Evolutionary conservation across 495 filamentous ascomycete species (phyloP), one percentile per base, ranked within the genome.

Genomic region (Lasiosphaeria ovina): DNA sequence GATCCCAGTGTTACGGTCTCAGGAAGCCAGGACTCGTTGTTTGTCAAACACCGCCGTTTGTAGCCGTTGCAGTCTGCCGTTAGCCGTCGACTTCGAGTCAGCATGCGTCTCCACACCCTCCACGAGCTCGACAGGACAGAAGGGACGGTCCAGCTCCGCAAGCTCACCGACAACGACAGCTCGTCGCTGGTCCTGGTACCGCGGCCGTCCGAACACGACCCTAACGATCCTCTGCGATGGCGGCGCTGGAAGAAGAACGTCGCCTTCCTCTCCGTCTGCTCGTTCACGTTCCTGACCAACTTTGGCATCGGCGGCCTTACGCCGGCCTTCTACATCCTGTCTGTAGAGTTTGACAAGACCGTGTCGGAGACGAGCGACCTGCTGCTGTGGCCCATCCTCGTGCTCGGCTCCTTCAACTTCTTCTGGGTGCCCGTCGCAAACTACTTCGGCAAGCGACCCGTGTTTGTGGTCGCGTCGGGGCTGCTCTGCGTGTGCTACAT

Each of bases 371-470:
- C 67, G 14, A 64, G 63, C 55, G 65, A 60, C 11, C 60, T 73
- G 17, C 61, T 73, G 35, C 63, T 73, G 24, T 73, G 71, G 71
- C 71, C 71, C 1, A 66, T 73, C 50, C 60, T 73, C 11, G 67
- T 71, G 1, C 64, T 73, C n/a, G 71, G 71, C n/a, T 52, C 72
- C 6, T 75, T 69, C 53, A 83, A 79, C 61, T 74, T 86, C 55
- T 59, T 85, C 35, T 84, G 82, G 78, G 80, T 85, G 61, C 83
- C 83, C 6, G 36, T 86, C 1, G 76, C 79, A 51, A 76, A 79
- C 66, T 83, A 82, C 64, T 80, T 79, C 52, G 83, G 83, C 31
- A 76, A 83, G 36, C 74, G 83, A 31, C 79, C 83, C 0, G 71
- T 84, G 3, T 86, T 83, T 50, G 67, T 84, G 34, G 55, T 75